Conservation (phyloP, 2,329 filamentous ascomycete species). For the Pseudonectria foliicola region DNA sequence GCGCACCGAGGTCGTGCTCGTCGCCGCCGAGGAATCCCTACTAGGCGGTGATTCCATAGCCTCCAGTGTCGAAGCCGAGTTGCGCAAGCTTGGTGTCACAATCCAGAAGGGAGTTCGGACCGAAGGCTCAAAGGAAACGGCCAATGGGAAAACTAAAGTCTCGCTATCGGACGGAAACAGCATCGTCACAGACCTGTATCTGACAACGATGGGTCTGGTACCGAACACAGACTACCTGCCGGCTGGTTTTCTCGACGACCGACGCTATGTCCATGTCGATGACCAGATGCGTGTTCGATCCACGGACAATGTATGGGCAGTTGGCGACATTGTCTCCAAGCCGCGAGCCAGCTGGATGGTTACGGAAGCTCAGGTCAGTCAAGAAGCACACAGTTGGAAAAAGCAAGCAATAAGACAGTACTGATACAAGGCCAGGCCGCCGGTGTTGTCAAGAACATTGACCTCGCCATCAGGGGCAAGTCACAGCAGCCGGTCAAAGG, state of each 20-base stretch:
- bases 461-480: slow-evolving; percentile 39
- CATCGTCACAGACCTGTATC: slow-evolving; percentile 47
- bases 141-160: slow-evolving; percentile 42
- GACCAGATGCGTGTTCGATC: slow-evolving; percentile 42
- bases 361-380: slow-evolving; percentile 46
- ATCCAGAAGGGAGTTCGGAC: slow-evolving; percentile 38
- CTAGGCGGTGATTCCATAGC: slow-evolving; percentile 39
- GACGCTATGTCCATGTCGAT: slow-evolving; percentile 42
- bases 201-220: slow-evolving; percentile 47
- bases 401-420: neutral
- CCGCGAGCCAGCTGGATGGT: slow-evolving; percentile 52
- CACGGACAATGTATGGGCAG: slow-evolving; percentile 42
- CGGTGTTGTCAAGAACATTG: slow-evolving; percentile 47
- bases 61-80: slow-evolving; percentile 36
- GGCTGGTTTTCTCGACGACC: slow-evolving; percentile 34
- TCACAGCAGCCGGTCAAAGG: slow-evolving; percentile 37
- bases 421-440: slow-evolving; percentile 29
- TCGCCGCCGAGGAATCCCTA: slow-evolving; percentile 34
- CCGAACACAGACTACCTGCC: slow-evolving; percentile 51
- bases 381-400: neutral
- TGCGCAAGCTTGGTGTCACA: slow-evolving; percentile 46
- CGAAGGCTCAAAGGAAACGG: slow-evolving; percentile 22
- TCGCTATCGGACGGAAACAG: slow-evolving; percentile 38
- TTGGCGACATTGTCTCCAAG: slow-evolving; percentile 45
- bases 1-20: slow-evolving; percentile 42